Evolutionary conservation across 768 basidiomycete genomes (phyloP), one percentile per base, ranked within the genome.

Genomic region (Gloeopeniophorella convolvens): DNA sequence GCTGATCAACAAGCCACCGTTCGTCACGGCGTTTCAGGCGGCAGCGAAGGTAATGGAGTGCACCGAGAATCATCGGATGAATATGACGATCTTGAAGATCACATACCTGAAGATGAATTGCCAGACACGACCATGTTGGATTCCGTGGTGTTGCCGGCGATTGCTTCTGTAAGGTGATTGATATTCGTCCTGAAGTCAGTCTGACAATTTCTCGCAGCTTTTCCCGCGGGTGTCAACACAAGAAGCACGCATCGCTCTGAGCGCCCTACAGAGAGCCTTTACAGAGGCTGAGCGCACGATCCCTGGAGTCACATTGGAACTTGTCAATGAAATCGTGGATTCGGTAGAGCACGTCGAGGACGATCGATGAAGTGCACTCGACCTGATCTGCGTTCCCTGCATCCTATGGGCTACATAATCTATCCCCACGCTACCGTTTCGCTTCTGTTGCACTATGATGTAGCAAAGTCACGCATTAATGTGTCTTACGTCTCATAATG

Each of bases 261-360:
- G 84, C 51, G 78, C 87, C 42, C 73, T 98, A 10, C 89, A 96
- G 59, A 78, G 88, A 26, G 94, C 96, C 3, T 94, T 97, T 62
- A 89, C 89, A 23, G 91, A 96, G 24, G 94, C 94, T 11, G 96
- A 99, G 70, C 77, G 88, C 52, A 85, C 91, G 48, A 96, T 98
- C 59, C 96, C 96, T 7, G 96, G 96, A 4, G 83, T 99, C 26
- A 89, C 92, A 20, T 72, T 88, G 69, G 95, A 95, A 53, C 75
- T 97, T 42, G 88, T 96, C 46, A 88, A 90, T 62, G 94, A 96
- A 69, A 91, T 93, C 56, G 89, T 92, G 20, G 89, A 93, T 64
- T 90, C 89, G 12, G 89, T 93, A 15, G 89, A 93, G 63, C 88
- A 85, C 57, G 88, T 92, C 32, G 88, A 89, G 55, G 89, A 90